Conservation (phyloP, 2,329 filamentous ascomycete species). For the Corynespora cassiicola region DNA sequence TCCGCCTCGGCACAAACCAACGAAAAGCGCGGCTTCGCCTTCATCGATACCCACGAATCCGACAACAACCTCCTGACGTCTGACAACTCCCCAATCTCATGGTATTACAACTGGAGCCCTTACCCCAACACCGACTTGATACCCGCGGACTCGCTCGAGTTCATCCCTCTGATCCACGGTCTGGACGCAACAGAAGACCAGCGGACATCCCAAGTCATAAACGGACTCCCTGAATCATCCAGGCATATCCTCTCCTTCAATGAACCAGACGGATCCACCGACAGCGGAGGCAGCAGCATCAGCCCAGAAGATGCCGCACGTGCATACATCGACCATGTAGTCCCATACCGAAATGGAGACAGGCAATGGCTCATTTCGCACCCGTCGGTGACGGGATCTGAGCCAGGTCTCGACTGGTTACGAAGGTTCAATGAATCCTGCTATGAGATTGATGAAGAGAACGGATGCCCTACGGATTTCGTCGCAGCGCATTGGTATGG, state of each 20-base stretch:
- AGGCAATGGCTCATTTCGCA: constrained; percentile 69
- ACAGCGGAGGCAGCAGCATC: constrained; percentile 69
- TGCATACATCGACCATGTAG: constrained; percentile 75
- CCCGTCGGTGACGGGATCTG: constrained; percentile 71
- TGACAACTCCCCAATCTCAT: constrained; percentile 68
- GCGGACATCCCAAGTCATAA: constrained; percentile 66
- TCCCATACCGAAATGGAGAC: constrained; percentile 67
- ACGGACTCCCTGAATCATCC: constrained; percentile 60
- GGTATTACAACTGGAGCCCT: constrained; percentile 84
- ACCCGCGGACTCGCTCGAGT: constrained; percentile 64
- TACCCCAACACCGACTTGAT: constrained; percentile 61
- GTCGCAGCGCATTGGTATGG: constrained; percentile 65
- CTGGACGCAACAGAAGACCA: constrained; percentile 49
- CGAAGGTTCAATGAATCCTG: constrained; percentile 69
- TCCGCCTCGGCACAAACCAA: constrained; percentile 36
- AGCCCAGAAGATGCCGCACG: constrained; percentile 67
- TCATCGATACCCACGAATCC: constrained; percentile 63
- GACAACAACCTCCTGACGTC: constrained; percentile 71
- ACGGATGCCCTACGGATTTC: constrained; percentile 58
- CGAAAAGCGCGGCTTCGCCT: constrained; percentile 76
- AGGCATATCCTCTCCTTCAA: constrained; percentile 79
- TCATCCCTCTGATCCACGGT: constrained; percentile 83
- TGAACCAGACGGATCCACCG: constrained; percentile 71
- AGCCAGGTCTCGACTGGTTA: constrained; percentile 71
- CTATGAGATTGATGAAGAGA: constrained; percentile 37